Evolutionary conservation across 257 asterid species (phyloP), one percentile per base, ranked within the genome.

Genomic region (Jacaranda copaia): DNA sequence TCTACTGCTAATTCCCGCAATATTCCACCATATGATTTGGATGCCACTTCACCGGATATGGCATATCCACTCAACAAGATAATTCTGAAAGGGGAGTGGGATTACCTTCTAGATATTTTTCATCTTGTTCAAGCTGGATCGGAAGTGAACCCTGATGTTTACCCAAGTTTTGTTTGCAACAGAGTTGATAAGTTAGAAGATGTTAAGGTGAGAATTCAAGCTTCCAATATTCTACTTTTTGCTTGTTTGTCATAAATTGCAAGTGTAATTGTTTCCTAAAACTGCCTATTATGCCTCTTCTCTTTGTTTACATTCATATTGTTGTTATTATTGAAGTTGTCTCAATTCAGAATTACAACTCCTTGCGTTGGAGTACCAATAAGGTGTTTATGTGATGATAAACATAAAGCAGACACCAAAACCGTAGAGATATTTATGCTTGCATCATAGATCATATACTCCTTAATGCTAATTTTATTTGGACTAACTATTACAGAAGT

Each of bases 11-110:
- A 65, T 77, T 81, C 83, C 51, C 84, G 80, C 14, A 86, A 86
- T 82, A 69, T 83, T 69, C 96, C 96, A 43, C 93, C 91, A 14
- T 69, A 86, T 84, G 83, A 87, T 84, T 19, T 91, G 77, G 84
- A 66, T 5, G 97, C 97, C 80, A 80, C 88, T 40, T 66, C 83
- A 57, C 83, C 90, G 18, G 82, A 87, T 43, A 70, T 68, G 63
- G 93, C 93, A 40, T 91, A 91, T 85, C 97, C 97, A 12, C 82
- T 91, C 14, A 79, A 91, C 59, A 85, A 81, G 75, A 91, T 91
- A 52, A 91, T 91, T 79, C 77, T 80, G 15, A 81, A 74, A 45
- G 92, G 94, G 65, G 97, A 91, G 73, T 91, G 97, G 95, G 87
- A 81, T 53, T 79, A 79, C 78, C 93, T 91, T 80, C 46, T 76